phyloP scores from a whole-genome alignment of 1,139 yeast species.

The Pichia sp. region DNA sequence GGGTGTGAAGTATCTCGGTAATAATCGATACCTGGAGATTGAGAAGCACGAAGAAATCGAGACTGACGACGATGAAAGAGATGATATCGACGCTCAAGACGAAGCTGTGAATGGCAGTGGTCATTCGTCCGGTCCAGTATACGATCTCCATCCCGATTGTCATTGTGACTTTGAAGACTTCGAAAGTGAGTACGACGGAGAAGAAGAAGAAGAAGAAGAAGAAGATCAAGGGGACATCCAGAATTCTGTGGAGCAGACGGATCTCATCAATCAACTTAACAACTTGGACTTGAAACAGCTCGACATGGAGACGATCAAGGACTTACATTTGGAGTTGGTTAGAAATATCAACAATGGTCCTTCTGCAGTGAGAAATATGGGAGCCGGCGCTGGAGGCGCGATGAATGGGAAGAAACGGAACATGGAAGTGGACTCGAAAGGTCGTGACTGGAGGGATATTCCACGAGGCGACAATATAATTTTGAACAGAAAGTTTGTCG shows the following conservation, averaged over 20 bases:
- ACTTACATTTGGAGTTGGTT: constrained; percentile 7
- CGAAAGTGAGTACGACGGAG: constrained; percentile 15
- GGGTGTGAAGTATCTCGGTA: constrained; percentile 11
- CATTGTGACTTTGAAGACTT: constrained; percentile 21
- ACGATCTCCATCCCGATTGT: constrained; percentile 25
- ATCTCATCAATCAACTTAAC: constrained; percentile 1
- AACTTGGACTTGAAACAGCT: constrained; percentile 2
- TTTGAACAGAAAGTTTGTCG: constrained; percentile 20
- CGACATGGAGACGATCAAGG: constrained; percentile 3
- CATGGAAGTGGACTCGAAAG: constrained; percentile 48
- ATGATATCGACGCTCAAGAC: constrained; percentile 1
- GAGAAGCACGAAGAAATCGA: constrained; percentile 6
- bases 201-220: constrained; percentile 9
- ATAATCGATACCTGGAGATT: constrained; percentile 7
- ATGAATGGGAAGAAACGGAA: constrained; percentile 1
- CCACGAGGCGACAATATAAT: constrained; percentile 51
- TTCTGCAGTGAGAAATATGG: constrained; percentile 31
- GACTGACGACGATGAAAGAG: constrained; percentile 3
- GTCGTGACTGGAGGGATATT: constrained; percentile 64
- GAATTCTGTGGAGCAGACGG: constrained; percentile 9
- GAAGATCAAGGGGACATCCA: constrained; percentile 9
- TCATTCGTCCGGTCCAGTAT: constrained; percentile 5
- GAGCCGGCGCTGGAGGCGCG: constrained; percentile 22
- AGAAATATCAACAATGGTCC: constrained; percentile 17
- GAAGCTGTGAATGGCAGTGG: constrained; percentile 8